phyloP scores from a whole-genome alignment of 1,284 basidiomycete genomes.

The Austropuccinia psidii region DNA sequence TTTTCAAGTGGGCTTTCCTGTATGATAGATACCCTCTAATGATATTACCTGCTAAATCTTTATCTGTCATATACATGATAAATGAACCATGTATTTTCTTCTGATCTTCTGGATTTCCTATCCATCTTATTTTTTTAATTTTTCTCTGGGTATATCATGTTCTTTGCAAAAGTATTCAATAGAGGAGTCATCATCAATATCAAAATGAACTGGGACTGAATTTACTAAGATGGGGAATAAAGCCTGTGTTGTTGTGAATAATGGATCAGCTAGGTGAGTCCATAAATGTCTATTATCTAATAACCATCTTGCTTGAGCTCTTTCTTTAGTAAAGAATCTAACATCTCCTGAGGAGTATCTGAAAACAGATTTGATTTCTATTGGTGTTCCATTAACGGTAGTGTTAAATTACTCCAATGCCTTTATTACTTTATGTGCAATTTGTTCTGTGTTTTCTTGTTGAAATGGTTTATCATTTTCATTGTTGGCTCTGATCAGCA shows the following conservation, averaged over 20 bases:
- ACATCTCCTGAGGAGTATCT: too few relatives aligned
- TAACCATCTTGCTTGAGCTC: not conserved
- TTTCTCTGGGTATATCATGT: not conserved
- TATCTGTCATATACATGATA: not conserved
- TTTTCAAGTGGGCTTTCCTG: not conserved
- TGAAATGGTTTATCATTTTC: too few relatives aligned
- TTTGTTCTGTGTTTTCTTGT: too few relatives aligned
- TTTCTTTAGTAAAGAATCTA: not conserved
- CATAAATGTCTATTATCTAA: not conserved
- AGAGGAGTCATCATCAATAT: not conserved
- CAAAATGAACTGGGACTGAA: not conserved
- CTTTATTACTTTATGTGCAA: too few relatives aligned
- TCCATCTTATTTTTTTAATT: not conserved
- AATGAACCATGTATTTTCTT: not conserved
- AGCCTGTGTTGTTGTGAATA: not conserved
- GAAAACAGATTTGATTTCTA: too few relatives aligned
- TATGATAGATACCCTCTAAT: not conserved
- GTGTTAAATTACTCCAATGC: too few relatives aligned
- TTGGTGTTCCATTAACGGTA: too few relatives aligned
- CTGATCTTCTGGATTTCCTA: not conserved
- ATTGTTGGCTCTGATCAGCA: too few relatives aligned
- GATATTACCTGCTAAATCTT: not conserved
- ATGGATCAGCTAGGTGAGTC: not conserved
- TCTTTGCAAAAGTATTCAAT: not conserved
- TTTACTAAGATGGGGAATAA: not conserved